Evolutionary conservation across 2,329 filamentous ascomycete genomes (phyloP).

Genomic region (Fusarium sulawesiense): DNA sequence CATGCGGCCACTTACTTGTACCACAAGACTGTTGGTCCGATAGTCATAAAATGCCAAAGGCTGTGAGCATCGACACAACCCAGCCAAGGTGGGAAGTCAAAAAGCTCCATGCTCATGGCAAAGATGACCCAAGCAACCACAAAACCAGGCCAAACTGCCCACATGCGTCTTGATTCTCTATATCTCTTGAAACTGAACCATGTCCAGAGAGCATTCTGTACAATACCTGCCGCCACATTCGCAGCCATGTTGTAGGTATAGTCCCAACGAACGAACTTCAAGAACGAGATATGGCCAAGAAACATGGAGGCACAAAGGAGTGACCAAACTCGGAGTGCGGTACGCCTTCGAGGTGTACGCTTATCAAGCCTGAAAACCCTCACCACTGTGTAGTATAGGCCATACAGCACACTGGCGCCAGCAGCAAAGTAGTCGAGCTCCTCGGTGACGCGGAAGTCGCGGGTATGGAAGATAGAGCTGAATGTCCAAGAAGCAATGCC

Average conservation of each 20-base stretch:
- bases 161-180: constrained; percentile 74
- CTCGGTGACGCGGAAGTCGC: constrained; percentile 88
- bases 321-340: constrained; percentile 80
- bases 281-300: constrained; percentile 80
- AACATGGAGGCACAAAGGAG: constrained; percentile 77
- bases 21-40: constrained; percentile 87
- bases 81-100: constrained; percentile 89
- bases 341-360: constrained; percentile 53
- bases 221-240: constrained; percentile 83
- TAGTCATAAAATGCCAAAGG: constrained; percentile 94
- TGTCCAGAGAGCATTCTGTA: constrained; percentile 87
- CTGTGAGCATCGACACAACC: constrained; percentile 92
- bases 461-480: constrained; percentile 90
- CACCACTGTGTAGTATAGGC: constrained; percentile 85
- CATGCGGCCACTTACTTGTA: constrained; percentile 81
- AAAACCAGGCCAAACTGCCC: constrained; percentile 90
- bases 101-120: constrained; percentile 94
- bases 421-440: constrained; percentile 97
- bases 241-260: constrained; percentile 99
- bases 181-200: constrained; percentile 84
- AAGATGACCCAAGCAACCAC: constrained; percentile 92
- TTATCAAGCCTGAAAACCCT: constrained; percentile 85
- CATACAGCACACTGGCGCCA: constrained; percentile 89
- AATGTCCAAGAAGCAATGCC: constrained; percentile 87
- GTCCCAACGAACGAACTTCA: constrained; percentile 89